Percentiles rank a stretch among this genome's conserved stretches.
phyloP scores from a whole-genome alignment of 2,329 filamentous ascomycete genomes.

The Ceratocystis cacaofunesta region DNA sequence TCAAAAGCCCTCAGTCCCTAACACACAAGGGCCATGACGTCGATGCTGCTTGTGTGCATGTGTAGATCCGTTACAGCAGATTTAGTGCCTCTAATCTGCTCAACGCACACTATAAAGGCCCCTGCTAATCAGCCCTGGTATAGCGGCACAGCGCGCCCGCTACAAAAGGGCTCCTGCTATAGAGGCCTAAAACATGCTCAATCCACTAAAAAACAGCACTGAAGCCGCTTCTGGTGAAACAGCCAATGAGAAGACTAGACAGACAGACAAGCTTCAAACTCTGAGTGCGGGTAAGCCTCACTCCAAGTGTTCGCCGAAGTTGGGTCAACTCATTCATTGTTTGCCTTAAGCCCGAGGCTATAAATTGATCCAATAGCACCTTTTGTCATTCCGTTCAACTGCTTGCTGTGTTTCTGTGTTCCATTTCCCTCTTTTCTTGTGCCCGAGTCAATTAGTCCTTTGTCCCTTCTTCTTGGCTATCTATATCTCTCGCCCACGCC shows the following conservation, averaged over 20 bases:
- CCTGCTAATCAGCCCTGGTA: not conserved
- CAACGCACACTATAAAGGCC: not conserved
- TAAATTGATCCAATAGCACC: not conserved
- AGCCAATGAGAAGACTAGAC: not conserved
- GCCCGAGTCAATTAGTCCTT: not conserved
- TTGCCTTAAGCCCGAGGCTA: not conserved
- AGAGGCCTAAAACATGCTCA: conserved; percentile 1
- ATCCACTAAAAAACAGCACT: not conserved
- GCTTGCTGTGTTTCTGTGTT: too few species aligned
- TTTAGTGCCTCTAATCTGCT: conserved; percentile 10
- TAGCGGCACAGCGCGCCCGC: not conserved
- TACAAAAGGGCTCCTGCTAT: not conserved
- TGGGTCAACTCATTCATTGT: not conserved
- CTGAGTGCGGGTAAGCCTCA: not conserved
- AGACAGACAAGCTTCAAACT: not conserved
- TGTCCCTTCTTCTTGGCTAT: not conserved
- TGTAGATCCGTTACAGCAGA: not conserved
- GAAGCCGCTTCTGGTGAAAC: not conserved
- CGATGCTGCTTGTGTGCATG: not conserved
- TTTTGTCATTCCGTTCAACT: too few species aligned
- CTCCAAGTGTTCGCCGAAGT: not conserved
- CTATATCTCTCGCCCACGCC: not conserved
- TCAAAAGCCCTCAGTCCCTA: not conserved
- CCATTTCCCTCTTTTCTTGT: not conserved
- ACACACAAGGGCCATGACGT: not conserved